These are phyloP conservation scores for Geotrichum citri-aurantii DNA, from an alignment of 1,139 yeast species.

Conservation along the genomic window DNA sequence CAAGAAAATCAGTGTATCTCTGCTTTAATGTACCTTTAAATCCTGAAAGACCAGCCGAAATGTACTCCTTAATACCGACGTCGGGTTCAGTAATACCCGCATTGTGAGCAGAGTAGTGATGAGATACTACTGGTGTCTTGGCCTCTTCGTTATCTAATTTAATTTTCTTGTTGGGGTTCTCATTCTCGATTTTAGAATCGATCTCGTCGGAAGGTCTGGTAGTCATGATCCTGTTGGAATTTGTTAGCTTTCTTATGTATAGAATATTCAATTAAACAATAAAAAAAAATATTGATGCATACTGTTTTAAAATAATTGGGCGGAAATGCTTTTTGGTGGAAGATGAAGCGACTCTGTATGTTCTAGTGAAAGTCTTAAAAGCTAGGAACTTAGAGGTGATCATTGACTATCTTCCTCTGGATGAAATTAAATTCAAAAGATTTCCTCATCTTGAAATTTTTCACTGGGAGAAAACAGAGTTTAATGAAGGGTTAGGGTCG, in stretches of 20 bases:
- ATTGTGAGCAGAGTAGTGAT: slow-evolving; percentile 17
- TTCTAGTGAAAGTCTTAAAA: not conserved
- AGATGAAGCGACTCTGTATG: not conserved
- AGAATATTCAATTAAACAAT: not conserved
- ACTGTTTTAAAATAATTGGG: not conserved
- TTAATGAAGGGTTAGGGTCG: not conserved
- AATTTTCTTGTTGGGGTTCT: slow-evolving; percentile 12
- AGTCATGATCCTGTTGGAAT: slow-evolving; percentile 4
- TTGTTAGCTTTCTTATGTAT: not conserved
- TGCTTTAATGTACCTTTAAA: slow-evolving; percentile 78
- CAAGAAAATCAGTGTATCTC: slow-evolving; percentile 90
- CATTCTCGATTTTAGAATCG: not conserved
- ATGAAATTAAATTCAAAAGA: not conserved
- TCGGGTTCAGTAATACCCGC: slow-evolving; percentile 52
- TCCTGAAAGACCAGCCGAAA: slow-evolving; percentile 53
- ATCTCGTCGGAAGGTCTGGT: slow-evolving; percentile 15
- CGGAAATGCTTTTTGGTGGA: not conserved
- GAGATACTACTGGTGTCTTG: not conserved
- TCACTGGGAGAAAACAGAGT: not conserved
- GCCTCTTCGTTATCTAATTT: slow-evolving; percentile 6
- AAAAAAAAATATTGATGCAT: not conserved
- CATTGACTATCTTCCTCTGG: not conserved
- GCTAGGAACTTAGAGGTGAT: not conserved
- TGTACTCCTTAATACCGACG: slow-evolving; percentile 77
- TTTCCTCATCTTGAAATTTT: not conserved